Base-by-base conservation (phyloP, 768 basidiomycete genomes). In the Floccularia luteovirens region DNA sequence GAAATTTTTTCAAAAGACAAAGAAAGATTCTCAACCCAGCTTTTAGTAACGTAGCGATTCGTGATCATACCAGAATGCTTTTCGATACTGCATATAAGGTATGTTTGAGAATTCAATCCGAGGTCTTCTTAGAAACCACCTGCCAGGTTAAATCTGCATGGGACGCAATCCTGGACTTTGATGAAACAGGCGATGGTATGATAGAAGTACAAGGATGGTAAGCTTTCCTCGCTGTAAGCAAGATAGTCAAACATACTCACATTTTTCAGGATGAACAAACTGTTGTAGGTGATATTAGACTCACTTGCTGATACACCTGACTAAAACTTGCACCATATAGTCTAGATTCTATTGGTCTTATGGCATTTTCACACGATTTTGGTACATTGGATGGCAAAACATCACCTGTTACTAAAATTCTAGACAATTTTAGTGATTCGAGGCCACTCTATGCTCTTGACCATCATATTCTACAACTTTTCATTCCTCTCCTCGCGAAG, bases 281-380 rank as follows among this genome's bases (percentile, higher is more conserved):
- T 72, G 3, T 63, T 72, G 70, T 69, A 49, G 35, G 66, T 44
- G 14, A 36, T 16, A 13, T 20, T 11, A 14, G 5, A 8, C 17
- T 21, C 23, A 10, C 16, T 36, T 24, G 25, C 31, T 23, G 24
- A 17, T 32, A 11, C 35, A 28, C 17, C 17, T 21, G 24, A n/a
- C 8, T 32, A 12, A 19, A n/a, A 11, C 33, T 23, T 14, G 22
- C 25, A 2, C 38, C 21, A 30, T 32, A 31, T 16, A 73, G 72
- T 4, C 50, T 77, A 4, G 75, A 77, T 42, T 62, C 51, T 13
- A 62, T 77, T 24, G 72, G 75, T 6, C 59, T 69, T 19, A 68
- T 70, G 2, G 67, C 67, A 0, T 76, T 76, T 45, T 64, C 65
- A n/a, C 64, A 75, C 44, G 56, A 72, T 44, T 76, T 77, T 42